Evolutionary conservation across 805 yeast genomes (phyloP).

Genomic region (Zygotorulaspora sp.): DNA sequence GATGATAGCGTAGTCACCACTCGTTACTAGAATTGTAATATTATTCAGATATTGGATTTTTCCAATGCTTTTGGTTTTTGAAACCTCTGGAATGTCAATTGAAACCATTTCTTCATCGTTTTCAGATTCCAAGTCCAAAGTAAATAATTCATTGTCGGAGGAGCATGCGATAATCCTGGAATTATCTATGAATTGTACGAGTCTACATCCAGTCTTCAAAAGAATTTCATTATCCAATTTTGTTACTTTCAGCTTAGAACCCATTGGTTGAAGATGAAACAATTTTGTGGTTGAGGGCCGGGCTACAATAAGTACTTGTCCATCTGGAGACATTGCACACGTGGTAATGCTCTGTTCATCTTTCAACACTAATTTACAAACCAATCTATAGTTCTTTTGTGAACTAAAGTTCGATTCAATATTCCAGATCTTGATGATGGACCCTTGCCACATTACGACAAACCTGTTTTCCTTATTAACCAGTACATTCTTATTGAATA

Average conservation of each 20-base stretch:
- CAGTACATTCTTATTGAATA: constrained; percentile 50
- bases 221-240: constrained; percentile 44
- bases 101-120: constrained; percentile 38
- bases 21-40: constrained; percentile 50
- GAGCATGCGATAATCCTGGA: constrained; percentile 48
- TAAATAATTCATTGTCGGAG: constrained; percentile 56
- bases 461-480: constrained; percentile 46
- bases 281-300: constrained; percentile 64
- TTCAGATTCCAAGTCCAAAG: constrained; percentile 40
- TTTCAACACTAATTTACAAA: constrained; percentile 58
- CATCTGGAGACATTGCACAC: constrained; percentile 62
- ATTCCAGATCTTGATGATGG: constrained; percentile 76
- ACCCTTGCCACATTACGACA: constrained; percentile 77
- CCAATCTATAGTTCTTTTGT: constrained; percentile 43
- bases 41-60: constrained; percentile 46
- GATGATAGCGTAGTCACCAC: constrained; percentile 50
- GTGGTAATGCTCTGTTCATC: constrained; percentile 78
- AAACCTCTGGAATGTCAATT: constrained; percentile 40
- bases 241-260: constrained; percentile 42
- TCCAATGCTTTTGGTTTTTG: constrained; percentile 26
- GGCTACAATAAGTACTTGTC: constrained; percentile 64
- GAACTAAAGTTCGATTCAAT: constrained; percentile 36
- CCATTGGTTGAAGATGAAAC: constrained; percentile 51
- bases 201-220: constrained; percentile 51
- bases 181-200: constrained; percentile 46